Evolutionary conservation across 257 asterid genomes (phyloP), one percentile per base, ranked within the genome.

Genomic region (Nemophila menziesii): DNA sequence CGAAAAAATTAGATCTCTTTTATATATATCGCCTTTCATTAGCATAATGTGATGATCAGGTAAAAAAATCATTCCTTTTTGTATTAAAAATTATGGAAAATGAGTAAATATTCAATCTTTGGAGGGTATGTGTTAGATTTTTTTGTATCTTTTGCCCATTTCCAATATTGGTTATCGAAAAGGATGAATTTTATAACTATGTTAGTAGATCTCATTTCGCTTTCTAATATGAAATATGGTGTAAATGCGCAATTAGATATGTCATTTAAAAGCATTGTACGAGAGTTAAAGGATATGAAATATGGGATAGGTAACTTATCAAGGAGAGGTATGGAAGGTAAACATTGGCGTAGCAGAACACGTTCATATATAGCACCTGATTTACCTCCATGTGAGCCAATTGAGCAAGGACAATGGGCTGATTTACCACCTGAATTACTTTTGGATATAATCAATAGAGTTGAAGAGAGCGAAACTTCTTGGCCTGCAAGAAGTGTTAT

Each of bases 321-420:
- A 17, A 57, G 55, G 52, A 57, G 65, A 23, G 65, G 65, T 23
- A 20, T 17, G 15, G 67, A 49, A 1, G 49, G 57, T 36, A 57
- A 26, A 57, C 60, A 38, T 20, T 63, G 61, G 70, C 23, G 60
- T 14, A 37, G 41, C 39, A 44, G 45, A 41, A 39, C 47, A 5
- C 60, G 43, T 1, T 52, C 60, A 8, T 53, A 60, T 51, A 44
- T 59, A 16, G 58, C 60, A 0, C 65, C 65, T 38, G 60, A 51
- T 45, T 14, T 47, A 3, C 12, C 52, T 8, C 55, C 48, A 15
- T 53, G 34, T 45, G 53, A 19, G 16, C 60, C 44, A 3, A 15
- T 26, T 18, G 40, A 60, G 41, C 60, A 52, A 42, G 66, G 66
- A 40, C 60, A 40, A 22, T 62, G 68, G 63, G 68, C 68, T 18